A percentile compares a stretch with the other conserved stretches of the same genome.
phyloP scores from a whole-genome alignment of 208 protist genomes.

The Wallacemonas sp. region DNA sequence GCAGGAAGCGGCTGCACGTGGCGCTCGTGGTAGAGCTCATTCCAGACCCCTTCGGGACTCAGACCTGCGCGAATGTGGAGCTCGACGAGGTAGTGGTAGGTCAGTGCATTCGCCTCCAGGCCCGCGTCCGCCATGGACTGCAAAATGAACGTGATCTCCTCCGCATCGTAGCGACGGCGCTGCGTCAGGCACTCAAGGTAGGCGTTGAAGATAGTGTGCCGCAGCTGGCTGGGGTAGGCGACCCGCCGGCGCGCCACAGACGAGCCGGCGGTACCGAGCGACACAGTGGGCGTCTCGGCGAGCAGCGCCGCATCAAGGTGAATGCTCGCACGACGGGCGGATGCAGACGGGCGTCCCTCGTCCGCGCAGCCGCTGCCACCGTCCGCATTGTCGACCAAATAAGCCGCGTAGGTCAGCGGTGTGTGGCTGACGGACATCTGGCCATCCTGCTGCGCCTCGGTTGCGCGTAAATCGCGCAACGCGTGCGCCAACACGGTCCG shows the following conservation, averaged over 20 bases:
- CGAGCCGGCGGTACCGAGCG: background rate
- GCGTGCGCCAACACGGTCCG: slow-evolving; percentile 56
- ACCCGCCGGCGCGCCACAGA: background rate
- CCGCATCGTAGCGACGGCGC: slow-evolving; percentile 56
- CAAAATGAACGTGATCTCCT: slow-evolving; percentile 67
- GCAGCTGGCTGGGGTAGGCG: slow-evolving; percentile 22
- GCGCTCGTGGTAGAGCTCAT: slow-evolving; percentile 50
- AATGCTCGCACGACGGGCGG: slow-evolving; percentile 4
- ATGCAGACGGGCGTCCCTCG: slow-evolving; percentile 4
- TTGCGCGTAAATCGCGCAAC: slow-evolving; percentile 47
- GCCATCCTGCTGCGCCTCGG: background rate
- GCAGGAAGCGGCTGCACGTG: slow-evolving; percentile 55
- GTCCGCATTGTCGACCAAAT: background rate
- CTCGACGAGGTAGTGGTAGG: slow-evolving; percentile 85
- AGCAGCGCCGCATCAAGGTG: slow-evolving; percentile 7
- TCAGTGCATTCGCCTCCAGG: slow-evolving; percentile 54
- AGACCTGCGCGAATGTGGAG: slow-evolving; percentile 75
- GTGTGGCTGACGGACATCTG: background rate
- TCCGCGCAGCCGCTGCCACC: slow-evolving; percentile 6
- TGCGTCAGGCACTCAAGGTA: slow-evolving; percentile 75
- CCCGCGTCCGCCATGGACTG: slow-evolving; percentile 45
- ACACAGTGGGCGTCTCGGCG: background rate
- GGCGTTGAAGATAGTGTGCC: slow-evolving; percentile 64
- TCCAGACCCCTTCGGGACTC: slow-evolving; percentile 68
- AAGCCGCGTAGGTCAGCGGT: background rate